Evolutionary conservation across 139 green algal species (phyloP).

Genomic region (Chlorella sp.): DNA sequence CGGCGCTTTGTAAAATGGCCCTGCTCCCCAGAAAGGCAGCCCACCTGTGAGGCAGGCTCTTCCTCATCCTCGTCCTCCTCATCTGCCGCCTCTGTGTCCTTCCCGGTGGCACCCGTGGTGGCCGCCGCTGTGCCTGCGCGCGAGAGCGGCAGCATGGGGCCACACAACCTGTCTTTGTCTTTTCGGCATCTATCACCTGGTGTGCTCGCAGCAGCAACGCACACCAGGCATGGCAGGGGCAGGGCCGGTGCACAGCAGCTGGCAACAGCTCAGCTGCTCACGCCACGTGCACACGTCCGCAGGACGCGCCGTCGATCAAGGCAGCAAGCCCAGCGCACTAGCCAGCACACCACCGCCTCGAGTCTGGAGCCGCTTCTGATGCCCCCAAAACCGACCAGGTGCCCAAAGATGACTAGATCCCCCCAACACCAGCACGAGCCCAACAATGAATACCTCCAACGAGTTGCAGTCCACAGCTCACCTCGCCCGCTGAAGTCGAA

Average conservation of each 20-base stretch:
- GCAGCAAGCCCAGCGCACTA: too few species aligned
- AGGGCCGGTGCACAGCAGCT: not conserved
- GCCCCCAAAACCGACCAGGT: too few species aligned
- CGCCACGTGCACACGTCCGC: too few species aligned
- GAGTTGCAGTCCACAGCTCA: not conserved
- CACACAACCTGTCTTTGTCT: too few species aligned
- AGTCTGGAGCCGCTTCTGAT: too few species aligned
- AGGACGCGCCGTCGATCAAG: too few species aligned
- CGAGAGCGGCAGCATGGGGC: too few species aligned
- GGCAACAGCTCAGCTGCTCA: too few species aligned
- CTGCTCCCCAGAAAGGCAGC: not conserved
- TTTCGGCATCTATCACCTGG: not conserved
- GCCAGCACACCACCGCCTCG: not conserved
- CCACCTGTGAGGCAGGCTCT: slow-evolving; percentile 14
- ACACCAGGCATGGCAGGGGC: not conserved
- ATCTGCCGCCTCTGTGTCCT: not conserved
- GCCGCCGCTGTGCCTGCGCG: not conserved
- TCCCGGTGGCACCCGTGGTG: not conserved
- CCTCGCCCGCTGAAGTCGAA: slow-evolving; percentile 25
- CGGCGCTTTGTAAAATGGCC: not conserved
- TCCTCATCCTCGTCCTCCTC: slow-evolving; percentile 20
- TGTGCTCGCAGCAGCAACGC: not conserved
- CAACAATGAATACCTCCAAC: too few species aligned
- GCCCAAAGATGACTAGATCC: too few species aligned
- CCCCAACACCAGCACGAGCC: too few species aligned